Base-by-base conservation (phyloP, 176 grass and related monocot genomes). In the Pontederia paniculata region DNA sequence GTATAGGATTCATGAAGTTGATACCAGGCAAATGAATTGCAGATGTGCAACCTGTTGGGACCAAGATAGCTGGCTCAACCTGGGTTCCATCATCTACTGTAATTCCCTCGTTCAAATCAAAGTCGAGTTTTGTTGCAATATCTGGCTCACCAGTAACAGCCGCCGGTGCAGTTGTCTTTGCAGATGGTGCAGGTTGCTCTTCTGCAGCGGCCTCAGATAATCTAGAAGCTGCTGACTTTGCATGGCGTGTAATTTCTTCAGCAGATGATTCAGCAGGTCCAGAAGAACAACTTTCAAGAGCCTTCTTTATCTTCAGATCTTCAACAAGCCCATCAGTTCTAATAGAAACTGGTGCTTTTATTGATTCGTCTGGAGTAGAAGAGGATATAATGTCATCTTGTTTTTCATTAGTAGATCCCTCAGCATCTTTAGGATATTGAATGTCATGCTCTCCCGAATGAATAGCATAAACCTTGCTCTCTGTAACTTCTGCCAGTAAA, bases 81-180 rank as follows among this genome's bases (percentile, higher is more conserved):
- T 59, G 81, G 57, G 74, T 66, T 23, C 41, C 66, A n/a, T 95
- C 84, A 17, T 88, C 89, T 11, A 43, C 75, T 11, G 69, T 67
- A 55, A 81, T 83, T 9, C 81, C 86, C 79, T 95, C 84, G 51
- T 95, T 95, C 48, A 95, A 73, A 62, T 95, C 89, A 23, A 95
- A 84, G 65, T 95, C 84, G 67, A 95, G 72, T 56, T 62, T 82
- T 25, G 72, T 56, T 55, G 77, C n/a, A 41, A 67, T 55, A 82
- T 70, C 71, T 46, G 68, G 57, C 31, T 75, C 78, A 14, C 55
- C 48, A 46, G 79, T 73, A 18, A 54, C 37, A 53, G 52, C 54
- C 0, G 15, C 17, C 48, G 80, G 55, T 22, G 75, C 78, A 76
- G 78, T 76, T 62, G 45, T 62, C 16, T 82, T 75, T 22, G 74